Base-by-base conservation (phyloP, 2,329 filamentous ascomycete genomes). In the Aspergillus sp. region DNA sequence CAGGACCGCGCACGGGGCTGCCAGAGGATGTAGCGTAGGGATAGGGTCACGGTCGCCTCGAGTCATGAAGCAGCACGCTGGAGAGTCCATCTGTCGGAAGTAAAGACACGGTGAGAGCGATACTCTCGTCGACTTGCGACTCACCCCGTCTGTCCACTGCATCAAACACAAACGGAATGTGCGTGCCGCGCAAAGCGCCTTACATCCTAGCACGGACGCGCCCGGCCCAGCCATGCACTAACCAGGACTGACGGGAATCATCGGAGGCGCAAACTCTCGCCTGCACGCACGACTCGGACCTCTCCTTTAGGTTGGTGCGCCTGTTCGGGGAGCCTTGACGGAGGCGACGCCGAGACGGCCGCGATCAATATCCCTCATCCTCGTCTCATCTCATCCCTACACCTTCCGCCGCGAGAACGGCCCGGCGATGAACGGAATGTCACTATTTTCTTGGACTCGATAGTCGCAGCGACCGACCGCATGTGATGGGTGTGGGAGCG, bases 1-100 rank as follows among this genome's bases (percentile, higher is more conserved):
- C 42, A 20, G 24, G n/a, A 7, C 24, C 9, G 50, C 52, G 64
- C 63, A 66, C 63, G 61, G 63, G 56, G 54, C 57, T 56, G 46
- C 49, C 36, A 48, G 56, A 40, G 61, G 61, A 61, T 60, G 59
- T 52, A 62, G 63, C 63, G 62, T 46, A 14, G n/a, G 46, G 60
- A 7, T 22, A 22, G 22, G 22, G 56, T 59, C 60, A 59, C 58
- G 49, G 52, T 61, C 55, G 55, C 44, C 13, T n/a, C 43, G 46
- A 46, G 32, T 50, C 49, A 46, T 38, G 40, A 17, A n/a, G 16
- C 22, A 22, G 20, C 20, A 38, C 6, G 35, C 35, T n/a, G 35
- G 20, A 36, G 9, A n/a, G 35, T 10, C 7, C 9, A 3, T 26
- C 24, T 8, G 24, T 26, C 24, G n/a, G n/a, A n/a, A n/a, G n/a